Evolutionary conservation across 306 rosid species (phyloP).

Genomic region (Cucumis hystrix): DNA sequence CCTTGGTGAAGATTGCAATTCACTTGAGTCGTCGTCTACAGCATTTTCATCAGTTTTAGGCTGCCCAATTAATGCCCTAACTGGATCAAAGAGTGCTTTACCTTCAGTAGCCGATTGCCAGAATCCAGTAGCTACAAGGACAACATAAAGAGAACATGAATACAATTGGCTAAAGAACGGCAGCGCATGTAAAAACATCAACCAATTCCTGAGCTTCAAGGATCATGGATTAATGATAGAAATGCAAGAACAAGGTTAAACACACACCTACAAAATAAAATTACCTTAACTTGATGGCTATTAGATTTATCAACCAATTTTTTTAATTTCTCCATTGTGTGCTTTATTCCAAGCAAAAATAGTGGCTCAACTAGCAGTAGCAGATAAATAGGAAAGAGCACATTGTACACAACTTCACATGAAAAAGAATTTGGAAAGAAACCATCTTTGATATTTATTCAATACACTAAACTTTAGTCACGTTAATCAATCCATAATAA

Average conservation of each 20-base stretch:
- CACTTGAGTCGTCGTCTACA: conserved; percentile 21
- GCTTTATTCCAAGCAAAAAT: not conserved
- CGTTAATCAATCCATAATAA: not conserved
- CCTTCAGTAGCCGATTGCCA: conserved; percentile 56
- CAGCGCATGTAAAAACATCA: not conserved
- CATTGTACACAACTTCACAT: not conserved
- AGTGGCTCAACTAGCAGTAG: not conserved
- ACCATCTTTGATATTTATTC: not conserved
- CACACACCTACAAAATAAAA: not conserved
- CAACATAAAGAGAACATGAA: conserved; percentile 13
- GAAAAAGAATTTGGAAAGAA: not conserved
- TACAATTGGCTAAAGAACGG: not conserved
- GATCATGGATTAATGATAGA: not conserved
- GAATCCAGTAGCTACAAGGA: conserved; percentile 52
- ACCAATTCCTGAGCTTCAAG: not conserved
- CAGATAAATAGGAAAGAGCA: not conserved
- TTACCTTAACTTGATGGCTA: not conserved
- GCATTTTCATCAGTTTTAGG: conserved; percentile 38
- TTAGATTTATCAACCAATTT: not conserved
- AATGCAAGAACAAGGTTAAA: not conserved
- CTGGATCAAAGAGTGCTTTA: conserved; percentile 59
- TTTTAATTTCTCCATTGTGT: not conserved
- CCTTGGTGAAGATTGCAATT: conserved; percentile 23
- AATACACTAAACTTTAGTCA: not conserved
- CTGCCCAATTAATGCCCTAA: conserved; percentile 57